Percentiles rank a stretch among this genome's conserved stretches.
Evolutionary conservation across 306 rosid genomes (phyloP).

Genomic region (Urtica urens): DNA sequence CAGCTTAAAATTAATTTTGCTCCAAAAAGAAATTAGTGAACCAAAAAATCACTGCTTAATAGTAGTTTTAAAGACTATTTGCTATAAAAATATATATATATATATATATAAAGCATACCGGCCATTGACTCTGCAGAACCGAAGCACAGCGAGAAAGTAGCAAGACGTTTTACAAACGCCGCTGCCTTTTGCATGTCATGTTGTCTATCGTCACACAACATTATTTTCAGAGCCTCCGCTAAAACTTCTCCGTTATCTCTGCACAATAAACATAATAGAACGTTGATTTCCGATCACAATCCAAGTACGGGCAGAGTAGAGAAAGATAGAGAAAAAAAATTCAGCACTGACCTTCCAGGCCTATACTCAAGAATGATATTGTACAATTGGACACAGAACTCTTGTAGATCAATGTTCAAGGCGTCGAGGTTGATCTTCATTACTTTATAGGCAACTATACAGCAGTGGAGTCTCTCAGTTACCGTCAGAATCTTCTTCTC

Average conservation of each 20-base stretch:
- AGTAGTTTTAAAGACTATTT: too few relatives aligned
- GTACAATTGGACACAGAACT: slow-evolving; percentile 82
- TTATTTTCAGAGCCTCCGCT: slow-evolving; percentile 86
- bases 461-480: slow-evolving; percentile 84
- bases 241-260: slow-evolving; percentile 85
- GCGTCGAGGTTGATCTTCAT: slow-evolving; percentile 93
- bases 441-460: slow-evolving; percentile 91
- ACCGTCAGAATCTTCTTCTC: slow-evolving; percentile 53
- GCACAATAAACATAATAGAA: slow-evolving; percentile 18
- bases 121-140: slow-evolving; percentile 91
- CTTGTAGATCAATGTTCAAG: slow-evolving; percentile 84
- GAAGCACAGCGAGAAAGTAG: slow-evolving; percentile 56
- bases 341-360: slow-evolving; percentile 75
- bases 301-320: background rate
- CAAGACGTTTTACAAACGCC: slow-evolving; percentile 83
- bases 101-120: slow-evolving; percentile 55
- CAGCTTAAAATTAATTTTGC: too few relatives aligned
- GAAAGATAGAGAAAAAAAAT: background rate
- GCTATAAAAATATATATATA: too few relatives aligned
- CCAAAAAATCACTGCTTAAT: too few relatives aligned
- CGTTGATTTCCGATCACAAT: too few relatives aligned
- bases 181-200: slow-evolving; percentile 99
- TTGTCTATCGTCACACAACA: slow-evolving; percentile 93
- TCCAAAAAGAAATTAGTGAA: too few relatives aligned
- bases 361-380: slow-evolving; percentile 77